Percentiles rank a stretch among this genome's conserved stretches.
These are phyloP conservation scores for Chrysoporthe puriensis DNA, from an alignment of 2,329 filamentous ascomycete species.

Conservation along the genomic window DNA sequence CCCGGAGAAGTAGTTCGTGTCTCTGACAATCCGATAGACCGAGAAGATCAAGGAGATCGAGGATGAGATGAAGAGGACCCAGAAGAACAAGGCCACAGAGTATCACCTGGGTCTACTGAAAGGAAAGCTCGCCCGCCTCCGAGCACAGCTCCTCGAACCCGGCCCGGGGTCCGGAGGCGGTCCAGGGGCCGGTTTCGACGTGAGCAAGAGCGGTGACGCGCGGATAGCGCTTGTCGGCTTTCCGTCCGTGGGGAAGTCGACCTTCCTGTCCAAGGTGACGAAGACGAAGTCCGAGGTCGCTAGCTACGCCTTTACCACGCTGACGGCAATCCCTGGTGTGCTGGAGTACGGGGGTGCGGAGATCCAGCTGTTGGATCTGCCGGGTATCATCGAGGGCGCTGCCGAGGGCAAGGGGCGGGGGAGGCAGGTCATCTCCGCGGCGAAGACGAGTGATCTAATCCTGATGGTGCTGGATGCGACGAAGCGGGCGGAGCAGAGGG, in stretches of 20 bases:
- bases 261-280: constrained; percentile 97
- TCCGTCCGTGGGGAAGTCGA: constrained; percentile 97
- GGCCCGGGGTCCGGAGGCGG: constrained; percentile 76
- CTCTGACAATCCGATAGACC: constrained; percentile 49
- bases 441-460: constrained; percentile 97
- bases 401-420: constrained; percentile 94
- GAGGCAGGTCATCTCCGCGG: constrained; percentile 93
- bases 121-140: constrained; percentile 93
- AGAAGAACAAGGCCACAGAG: constrained; percentile 76
- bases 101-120: constrained; percentile 98
- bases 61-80: constrained; percentile 98
- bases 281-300: constrained; percentile 97
- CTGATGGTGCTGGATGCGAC: constrained; percentile 97
- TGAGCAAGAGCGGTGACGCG: constrained; percentile 95
- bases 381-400: constrained; percentile 97
- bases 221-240: constrained; percentile 98
- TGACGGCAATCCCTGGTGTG: constrained; percentile 96
- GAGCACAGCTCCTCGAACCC: constrained; percentile 93
- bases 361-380: constrained; percentile 96
- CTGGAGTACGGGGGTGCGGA: constrained; percentile 97
- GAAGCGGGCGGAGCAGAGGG: constrained; percentile 91
- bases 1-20: not conserved
- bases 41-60: constrained; percentile 99
- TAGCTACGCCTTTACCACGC: constrained; percentile 94
- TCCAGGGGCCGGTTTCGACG: constrained; percentile 84